A percentile compares a stretch with the other conserved stretches of the same genome.
phyloP scores from a whole-genome alignment of 2,329 filamentous ascomycete species.

The Cercospora brassicicola region DNA sequence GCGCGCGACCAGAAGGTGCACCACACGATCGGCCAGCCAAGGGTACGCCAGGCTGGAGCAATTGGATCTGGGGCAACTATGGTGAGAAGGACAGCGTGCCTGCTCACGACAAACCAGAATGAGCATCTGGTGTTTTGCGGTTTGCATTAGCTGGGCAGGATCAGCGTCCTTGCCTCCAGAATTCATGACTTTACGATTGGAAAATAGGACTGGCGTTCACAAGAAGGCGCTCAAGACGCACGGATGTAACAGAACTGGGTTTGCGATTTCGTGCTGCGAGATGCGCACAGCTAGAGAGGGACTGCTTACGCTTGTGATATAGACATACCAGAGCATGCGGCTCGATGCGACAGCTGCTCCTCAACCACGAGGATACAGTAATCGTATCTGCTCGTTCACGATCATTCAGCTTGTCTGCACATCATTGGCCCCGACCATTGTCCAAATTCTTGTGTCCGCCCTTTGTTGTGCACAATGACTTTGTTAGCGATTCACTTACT shows the following conservation, averaged over 20 bases:
- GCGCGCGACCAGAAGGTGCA: constrained; percentile 15
- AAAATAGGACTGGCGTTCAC: not conserved
- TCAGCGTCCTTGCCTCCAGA: not conserved
- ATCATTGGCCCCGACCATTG: not conserved
- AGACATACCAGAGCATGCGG: not conserved
- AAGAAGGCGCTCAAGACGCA: not conserved
- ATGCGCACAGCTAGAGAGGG: not conserved
- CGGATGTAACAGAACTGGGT: not conserved
- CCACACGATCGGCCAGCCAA: constrained; percentile 14
- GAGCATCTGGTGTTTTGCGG: not conserved
- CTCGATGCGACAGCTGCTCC: not conserved
- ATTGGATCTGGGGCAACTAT: constrained; percentile 42
- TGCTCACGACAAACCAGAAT: constrained; percentile 35
- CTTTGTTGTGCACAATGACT: not conserved
- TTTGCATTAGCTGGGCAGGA: not conserved
- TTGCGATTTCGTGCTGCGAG: not conserved
- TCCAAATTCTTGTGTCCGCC: not conserved
- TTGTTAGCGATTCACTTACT: not conserved
- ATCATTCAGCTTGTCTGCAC: not conserved
- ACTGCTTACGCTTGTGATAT: constrained; percentile 1
- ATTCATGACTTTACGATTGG: constrained; percentile 6
- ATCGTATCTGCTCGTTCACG: not conserved
- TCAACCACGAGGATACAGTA: not conserved
- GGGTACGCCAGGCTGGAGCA: constrained; percentile 36
- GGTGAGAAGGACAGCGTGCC: constrained; percentile 40